Base-by-base conservation (phyloP, 257 asterid species). In the Coffea canephora region DNA sequence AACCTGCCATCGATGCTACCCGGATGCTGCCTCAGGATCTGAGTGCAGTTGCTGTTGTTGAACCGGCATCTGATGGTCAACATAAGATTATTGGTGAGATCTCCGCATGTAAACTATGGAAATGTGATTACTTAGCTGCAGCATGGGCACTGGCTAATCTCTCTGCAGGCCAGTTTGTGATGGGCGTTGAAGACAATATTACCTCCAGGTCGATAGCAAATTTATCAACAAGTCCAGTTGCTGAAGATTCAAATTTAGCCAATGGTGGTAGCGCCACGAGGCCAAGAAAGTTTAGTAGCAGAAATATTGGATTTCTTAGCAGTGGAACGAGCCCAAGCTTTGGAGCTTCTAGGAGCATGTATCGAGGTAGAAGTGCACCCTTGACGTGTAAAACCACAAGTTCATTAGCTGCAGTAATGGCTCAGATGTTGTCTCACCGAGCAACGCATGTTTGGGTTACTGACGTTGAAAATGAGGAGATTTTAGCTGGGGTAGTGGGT, bases 401-500 rank as follows among this genome's bases (percentile, higher is more conserved):
- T 61, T 91, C 99, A 4, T 76, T 96, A 83, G 99, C 99, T 0
- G 99, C 99, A 0, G 97, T 96, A 0, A 96, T 94, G 99, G 98
- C 98, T 8, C 99, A 96, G 89, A 92, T 96, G 97, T 73, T 96
- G 85, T 96, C 99, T 3, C 99, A 96, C 81, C 87, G 99, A 23
- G 97, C 98, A 2, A 91, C 91, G 11, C 97, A 94, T 70, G 98
- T 94, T 55, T 96, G 99, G 99, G 99, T 96, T n/a, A 94, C 98
- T 0, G 97, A 93, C 81, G 90, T 84, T 18, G 89, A 90, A 49
- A 82, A 85, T 11, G 97, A 95, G n/a, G 98, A 96, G 73, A 78
- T 27, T 70, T 82, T 95, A 70, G 97, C 92, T 72, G 99, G 99
- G n/a, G 92, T 91, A 27, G 89, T 96, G 48, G 97, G 98, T 36